Evolutionary conservation across 257 asterid genomes (phyloP).

Genomic region (Solanum arcanum): DNA sequence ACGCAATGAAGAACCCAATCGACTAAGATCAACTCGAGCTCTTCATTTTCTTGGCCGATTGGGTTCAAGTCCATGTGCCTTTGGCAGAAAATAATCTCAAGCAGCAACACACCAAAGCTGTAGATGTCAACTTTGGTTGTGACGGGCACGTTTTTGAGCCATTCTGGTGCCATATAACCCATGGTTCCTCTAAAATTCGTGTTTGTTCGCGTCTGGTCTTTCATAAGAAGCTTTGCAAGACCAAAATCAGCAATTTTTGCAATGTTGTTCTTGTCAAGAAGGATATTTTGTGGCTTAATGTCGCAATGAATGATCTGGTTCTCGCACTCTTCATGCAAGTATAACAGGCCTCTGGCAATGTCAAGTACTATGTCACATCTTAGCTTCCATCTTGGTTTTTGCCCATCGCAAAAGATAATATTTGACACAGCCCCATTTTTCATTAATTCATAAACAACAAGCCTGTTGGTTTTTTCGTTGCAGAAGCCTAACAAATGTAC

Average conservation of each 20-base stretch:
- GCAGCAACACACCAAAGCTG: conserved; percentile 40
- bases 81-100: conserved; percentile 21
- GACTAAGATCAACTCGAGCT: not conserved
- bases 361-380: conserved; percentile 38
- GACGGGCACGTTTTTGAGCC: conserved; percentile 37
- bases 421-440: conserved; percentile 33
- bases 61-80: not conserved
- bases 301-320: conserved; percentile 61
- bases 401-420: conserved; percentile 18
- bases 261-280: conserved; percentile 28
- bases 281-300: conserved; percentile 55
- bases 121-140: conserved; percentile 50
- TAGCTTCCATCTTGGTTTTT: conserved; percentile 25
- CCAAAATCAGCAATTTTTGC: conserved; percentile 63
- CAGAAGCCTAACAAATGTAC: conserved; percentile 46
- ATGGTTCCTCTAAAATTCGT: conserved; percentile 46
- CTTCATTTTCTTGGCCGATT: not conserved
- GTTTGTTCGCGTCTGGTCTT: conserved; percentile 32
- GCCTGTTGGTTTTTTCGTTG: conserved; percentile 19
- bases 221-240: conserved; percentile 39
- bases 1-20: not conserved
- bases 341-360: conserved; percentile 44
- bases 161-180: conserved; percentile 63
- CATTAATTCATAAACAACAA: conserved; percentile 43
- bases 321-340: conserved; percentile 51